Evolutionary conservation across 2,329 filamentous ascomycete species (phyloP), one percentile per base, ranked within the genome.

Genomic region (Aspergillus intermedius): DNA sequence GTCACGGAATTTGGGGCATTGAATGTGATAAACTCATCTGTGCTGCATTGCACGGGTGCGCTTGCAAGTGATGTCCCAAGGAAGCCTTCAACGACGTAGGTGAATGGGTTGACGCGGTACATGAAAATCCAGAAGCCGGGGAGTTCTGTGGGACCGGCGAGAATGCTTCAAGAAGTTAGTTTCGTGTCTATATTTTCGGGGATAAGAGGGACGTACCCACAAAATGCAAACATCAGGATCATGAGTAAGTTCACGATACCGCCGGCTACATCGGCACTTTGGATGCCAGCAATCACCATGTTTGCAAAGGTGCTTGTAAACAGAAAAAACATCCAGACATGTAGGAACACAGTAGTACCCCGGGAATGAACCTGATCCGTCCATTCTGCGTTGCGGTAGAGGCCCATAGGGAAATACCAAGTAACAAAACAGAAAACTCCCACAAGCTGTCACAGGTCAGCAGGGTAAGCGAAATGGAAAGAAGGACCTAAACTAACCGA

Each of bases 331-430:
- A 28, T 28, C 25, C 25, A 28, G 8, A 28, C 32, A 35, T 35
- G 32, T 13, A 15, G 13, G n/a, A 35, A 35, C 32, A 15, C 5
- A 35, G 32, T 35, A 4, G 15, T 35, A 35, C 32, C 32, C 32
- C 12, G 32, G 32, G 25, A 28, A 1, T 67, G 57, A 19, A 75
- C 65, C 3, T 62, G 34, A 47, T 73, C 54, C 1, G 68, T 69
- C 3, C 62, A 56, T 34, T 67, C 63, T 1, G 72, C 67, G 52
- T 74, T 74, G 28, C 63, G 58, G 54, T 74, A 72, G 19, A 75
- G 60, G 4, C 73, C 72, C 41, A 83, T 76, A 0, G 80, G 78
- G 60, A 86, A 88, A 74, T 88, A 88, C 73, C 83, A 87, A 59
- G 75, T 79, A 1, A 78, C 76, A 58, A 75, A 89, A 54, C 82